A percentile compares a stretch with the other conserved stretches of the same genome.
phyloP scores from a whole-genome alignment of 441 rosid genomes.

The Adansonia madagascariensis region DNA sequence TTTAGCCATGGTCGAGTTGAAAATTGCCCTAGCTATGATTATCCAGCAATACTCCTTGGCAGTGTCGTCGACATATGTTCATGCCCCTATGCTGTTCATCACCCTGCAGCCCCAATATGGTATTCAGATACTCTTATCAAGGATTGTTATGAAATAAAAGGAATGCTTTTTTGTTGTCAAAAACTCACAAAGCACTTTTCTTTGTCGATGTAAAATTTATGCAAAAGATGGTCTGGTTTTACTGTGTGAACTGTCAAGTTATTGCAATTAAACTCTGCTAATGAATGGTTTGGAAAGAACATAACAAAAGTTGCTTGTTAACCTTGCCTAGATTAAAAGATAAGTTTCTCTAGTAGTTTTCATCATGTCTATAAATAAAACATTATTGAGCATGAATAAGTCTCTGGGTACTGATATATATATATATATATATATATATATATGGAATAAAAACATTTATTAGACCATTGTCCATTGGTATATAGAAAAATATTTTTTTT shows the following conservation, averaged over 20 bases:
- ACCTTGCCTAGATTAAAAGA: neutral
- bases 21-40: slow-evolving; percentile 50
- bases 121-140: slow-evolving; percentile 58
- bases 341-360: neutral
- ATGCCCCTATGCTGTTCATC: slow-evolving; percentile 50
- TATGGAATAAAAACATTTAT: too few species aligned
- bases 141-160: slow-evolving; percentile 23
- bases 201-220: neutral
- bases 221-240: too few species aligned
- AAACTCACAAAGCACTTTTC: neutral
- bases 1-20: slow-evolving; percentile 62
- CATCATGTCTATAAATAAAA: neutral
- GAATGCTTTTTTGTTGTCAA: neutral
- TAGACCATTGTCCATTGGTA: neutral
- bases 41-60: slow-evolving; percentile 40
- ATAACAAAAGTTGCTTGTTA: neutral
- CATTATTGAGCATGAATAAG: neutral
- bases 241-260: neutral
- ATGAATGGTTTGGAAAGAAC: neutral
- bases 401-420: neutral
- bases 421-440: too few species aligned
- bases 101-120: slow-evolving; percentile 58
- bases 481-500: neutral
- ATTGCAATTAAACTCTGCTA: neutral
- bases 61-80: slow-evolving; percentile 57